A percentile compares a stretch with the other conserved stretches of the same genome.
phyloP scores from a whole-genome alignment of 2,329 filamentous ascomycete species.

The Raffaelea ambrosiae region DNA sequence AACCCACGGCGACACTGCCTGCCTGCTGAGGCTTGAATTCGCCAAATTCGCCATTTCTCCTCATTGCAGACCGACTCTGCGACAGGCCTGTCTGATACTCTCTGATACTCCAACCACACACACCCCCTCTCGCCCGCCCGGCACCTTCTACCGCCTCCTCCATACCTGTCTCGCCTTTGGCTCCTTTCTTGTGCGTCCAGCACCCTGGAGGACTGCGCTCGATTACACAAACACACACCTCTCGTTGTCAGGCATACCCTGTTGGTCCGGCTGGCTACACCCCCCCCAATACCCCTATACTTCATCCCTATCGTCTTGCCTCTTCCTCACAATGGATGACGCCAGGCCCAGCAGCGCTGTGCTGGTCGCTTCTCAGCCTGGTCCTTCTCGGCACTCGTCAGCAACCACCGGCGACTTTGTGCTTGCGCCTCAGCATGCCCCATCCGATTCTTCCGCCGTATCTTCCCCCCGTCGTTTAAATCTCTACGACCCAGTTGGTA shows the following conservation, averaged over 20 bases:
- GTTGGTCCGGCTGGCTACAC: neutral
- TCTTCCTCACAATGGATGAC: constrained; percentile 10
- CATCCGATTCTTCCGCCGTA: neutral
- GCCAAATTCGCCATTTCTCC: no score
- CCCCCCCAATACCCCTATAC: neutral
- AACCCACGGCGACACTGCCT: no score
- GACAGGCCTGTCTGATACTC: no score
- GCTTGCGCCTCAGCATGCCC: neutral
- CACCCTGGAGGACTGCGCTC: no score
- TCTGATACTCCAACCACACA: neutral
- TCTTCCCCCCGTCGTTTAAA: neutral
- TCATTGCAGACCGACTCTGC: neutral
- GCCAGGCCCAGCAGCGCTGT: constrained; percentile 7
- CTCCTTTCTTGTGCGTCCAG: neutral
- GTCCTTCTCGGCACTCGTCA: constrained; percentile 1
- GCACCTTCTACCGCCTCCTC: neutral
- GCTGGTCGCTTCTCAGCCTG: constrained; percentile 5
- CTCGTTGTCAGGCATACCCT: no score
- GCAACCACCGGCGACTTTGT: constrained; percentile 3
- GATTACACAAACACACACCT: neutral
- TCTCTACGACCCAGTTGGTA: neutral
- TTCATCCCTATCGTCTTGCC: neutral
- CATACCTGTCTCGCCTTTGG: neutral
- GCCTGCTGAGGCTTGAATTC: no score
- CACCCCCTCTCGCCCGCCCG: neutral